Evolutionary conservation across 768 basidiomycete genomes (phyloP), one percentile per base, ranked within the genome.

Genomic region (Brasilioporus rufonigricans): DNA sequence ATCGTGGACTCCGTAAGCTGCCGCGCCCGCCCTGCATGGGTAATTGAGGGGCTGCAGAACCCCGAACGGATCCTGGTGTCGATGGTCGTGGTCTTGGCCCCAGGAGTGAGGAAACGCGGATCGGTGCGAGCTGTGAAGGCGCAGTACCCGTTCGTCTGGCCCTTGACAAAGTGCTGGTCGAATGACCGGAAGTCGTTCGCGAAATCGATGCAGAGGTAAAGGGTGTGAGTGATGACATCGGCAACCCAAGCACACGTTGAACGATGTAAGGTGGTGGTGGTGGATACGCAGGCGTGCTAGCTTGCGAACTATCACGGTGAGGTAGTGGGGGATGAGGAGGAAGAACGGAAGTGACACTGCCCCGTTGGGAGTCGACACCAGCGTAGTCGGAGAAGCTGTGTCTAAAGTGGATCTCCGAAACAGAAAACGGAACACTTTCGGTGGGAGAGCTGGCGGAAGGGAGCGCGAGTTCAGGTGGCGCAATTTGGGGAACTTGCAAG

Each of bases 401-500:
- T 35, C 78, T 72, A 65, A 81, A 81, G 46, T 78, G 72, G 31
- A 81, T 70, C 12, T 83, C 81, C 16, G 80, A 79, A n/a, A 80
- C 75, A 16, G 81, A 80, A 53, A 80, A 72, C 1, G 81, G 80
- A 35, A 83, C 70, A 53, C 82, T 85, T 44, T 84, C 80, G 0
- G 80, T 80, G 35, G 82, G 82, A 14, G 84, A 83, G 27, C 70
- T 73, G 29, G 75, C 62, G 44, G 66, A 64, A n/a, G 69, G 29
- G 62, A 44, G 64, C 29, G 59, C 56, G 43, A 62, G 59, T 4
- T 65, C 61, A 14, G 74, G 78, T 31, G 59, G 57, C 9, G 56
- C 32, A 13, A 46, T 46, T 4, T 51, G 56, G 24, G 56, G 62
- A 33, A 59, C 72, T 65, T 36, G 72, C 58, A 70, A 35, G 62